Conservation (phyloP, 192 early-diverging fungal genomes). For the Linderina pennispora region DNA sequence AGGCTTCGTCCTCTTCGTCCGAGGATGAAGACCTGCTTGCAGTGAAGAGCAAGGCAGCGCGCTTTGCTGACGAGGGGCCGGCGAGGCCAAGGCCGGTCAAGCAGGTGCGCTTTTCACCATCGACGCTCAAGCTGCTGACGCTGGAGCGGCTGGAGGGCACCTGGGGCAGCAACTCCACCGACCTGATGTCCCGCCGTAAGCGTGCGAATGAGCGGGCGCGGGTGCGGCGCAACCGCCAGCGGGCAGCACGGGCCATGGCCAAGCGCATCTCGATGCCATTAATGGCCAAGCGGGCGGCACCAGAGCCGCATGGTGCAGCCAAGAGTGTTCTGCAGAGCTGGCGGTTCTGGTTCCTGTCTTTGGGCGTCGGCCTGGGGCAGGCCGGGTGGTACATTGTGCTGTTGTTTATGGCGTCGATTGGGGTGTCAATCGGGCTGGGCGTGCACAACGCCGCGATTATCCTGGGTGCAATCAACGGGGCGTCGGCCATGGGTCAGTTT, state of each 20-base stretch:
- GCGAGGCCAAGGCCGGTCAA: too few relatives aligned
- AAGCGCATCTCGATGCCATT: too few relatives aligned
- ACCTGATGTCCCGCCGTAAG: too few relatives aligned
- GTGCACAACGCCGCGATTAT: slow-evolving; percentile 42
- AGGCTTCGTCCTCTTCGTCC: too few relatives aligned
- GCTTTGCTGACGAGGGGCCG: too few relatives aligned
- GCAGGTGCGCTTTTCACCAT: slow-evolving; percentile 26
- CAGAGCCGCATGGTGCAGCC: slow-evolving; percentile 16
- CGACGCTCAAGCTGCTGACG: slow-evolving; percentile 3
- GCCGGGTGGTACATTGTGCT: slow-evolving; percentile 40
- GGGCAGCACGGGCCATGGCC: too few relatives aligned
- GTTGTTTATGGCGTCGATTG: slow-evolving; percentile 35
- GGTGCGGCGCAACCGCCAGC: too few relatives aligned
- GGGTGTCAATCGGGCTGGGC: slow-evolving; percentile 34
- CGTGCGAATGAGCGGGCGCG: too few relatives aligned
- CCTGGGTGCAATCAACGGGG: slow-evolving; percentile 35
- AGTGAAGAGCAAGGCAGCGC: too few relatives aligned
- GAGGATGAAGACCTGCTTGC: too few relatives aligned
- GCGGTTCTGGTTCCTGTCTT: slow-evolving; percentile 36
- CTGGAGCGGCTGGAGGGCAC: slow-evolving; percentile 24
- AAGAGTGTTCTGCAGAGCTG: slow-evolving; percentile 14
- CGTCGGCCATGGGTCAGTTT: slow-evolving; percentile 40
- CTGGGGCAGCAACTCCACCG: too few relatives aligned
- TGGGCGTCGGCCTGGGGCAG: slow-evolving; percentile 33
- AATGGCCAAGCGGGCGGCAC: slow-evolving; percentile 3